A percentile compares a stretch with the other conserved stretches of the same genome.
Evolutionary conservation across 2,329 filamentous ascomycete genomes (phyloP).

Genomic region (Colletotrichum noveboracense): DNA sequence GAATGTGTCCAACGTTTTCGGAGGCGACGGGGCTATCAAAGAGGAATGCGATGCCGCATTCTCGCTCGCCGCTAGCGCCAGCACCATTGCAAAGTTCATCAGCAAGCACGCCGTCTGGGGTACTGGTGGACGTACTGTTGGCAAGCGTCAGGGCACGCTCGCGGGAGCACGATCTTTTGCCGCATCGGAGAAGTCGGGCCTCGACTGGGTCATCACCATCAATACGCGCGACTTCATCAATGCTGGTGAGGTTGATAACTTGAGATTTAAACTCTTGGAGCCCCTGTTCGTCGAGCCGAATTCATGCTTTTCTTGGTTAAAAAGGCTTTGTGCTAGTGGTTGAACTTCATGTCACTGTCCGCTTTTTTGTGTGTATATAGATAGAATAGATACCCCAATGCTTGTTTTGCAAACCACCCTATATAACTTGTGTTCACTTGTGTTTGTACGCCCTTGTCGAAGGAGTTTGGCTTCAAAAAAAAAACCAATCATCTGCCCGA

Average conservation of each 20-base stretch:
- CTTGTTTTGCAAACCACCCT: fast-evolving
- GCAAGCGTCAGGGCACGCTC: neutral
- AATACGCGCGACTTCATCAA: conserved; percentile 10
- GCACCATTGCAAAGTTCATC: conserved; percentile 14
- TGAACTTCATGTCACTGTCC: neutral
- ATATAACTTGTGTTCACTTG: neutral
- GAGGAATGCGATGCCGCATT: conserved; percentile 12
- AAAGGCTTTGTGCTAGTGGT: neutral
- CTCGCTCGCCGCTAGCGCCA: conserved; percentile 16
- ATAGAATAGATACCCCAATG: neutral
- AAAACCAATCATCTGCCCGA: neutral
- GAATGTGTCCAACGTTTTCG: neutral
- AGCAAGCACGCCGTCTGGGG: conserved; percentile 6
- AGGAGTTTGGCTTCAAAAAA: neutral
- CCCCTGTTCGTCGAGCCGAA: neutral
- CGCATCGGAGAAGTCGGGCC: neutral
- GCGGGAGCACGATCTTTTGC: conserved; percentile 1
- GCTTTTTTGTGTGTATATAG: neutral
- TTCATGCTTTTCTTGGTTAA: neutral
- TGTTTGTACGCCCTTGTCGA: fast-evolving
- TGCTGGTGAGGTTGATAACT: neutral
- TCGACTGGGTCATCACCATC: conserved; percentile 8
- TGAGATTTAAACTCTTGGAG: neutral
- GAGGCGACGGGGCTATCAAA: conserved; percentile 24
- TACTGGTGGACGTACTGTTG: neutral